Base-by-base conservation (phyloP, 352 stramenopile species). In the Pythium insidiosum region DNA sequence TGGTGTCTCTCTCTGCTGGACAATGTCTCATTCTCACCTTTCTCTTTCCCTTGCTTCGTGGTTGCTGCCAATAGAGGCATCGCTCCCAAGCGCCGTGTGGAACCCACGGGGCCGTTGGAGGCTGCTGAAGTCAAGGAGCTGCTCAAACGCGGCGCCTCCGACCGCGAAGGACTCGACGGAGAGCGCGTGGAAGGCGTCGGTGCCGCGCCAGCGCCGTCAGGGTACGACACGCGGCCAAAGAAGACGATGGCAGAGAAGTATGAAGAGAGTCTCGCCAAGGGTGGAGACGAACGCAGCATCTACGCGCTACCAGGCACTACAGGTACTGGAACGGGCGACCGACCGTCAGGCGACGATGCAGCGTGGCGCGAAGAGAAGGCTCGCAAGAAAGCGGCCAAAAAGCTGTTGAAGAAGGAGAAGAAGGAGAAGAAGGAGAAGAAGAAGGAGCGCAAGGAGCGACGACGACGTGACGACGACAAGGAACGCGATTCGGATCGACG, bases 181-280 rank as follows among this genome's bases (percentile, higher is more conserved):
- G 84, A 95, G 48, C 73, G 86, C 9, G 62, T 95, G n/a, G 76
- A 93, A 73, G 86, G 86, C 0, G 52, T 96, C 4, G 86, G 86
- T 4, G 86, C 84, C 15, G 83, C 77, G 9, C 77, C 70, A 1
- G 63, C 80, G 20, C 46, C 65, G 9, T 45, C 50, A 5, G 71
- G 68, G 1, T 70, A 80, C 18, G 66, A 63, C 1, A 65, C 56
- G 13, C 67, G 49, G 23, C 56, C 56, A 2, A 89, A 87, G 30
- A 81, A 71, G 38, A 94, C 74, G 3, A 43, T 92, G 24, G 80
- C 66, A 4, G 58, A 92, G 37, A 62, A 71, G 29, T 92, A 92
- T 41, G 66, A 86, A 39, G 77, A 81, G 1, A 62, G 66, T 22
- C 36, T 90, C 6, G 72, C 56, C 13, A 76, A 56, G 16, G 71